phyloP scores from a whole-genome alignment of 345 rosid genomes.

The Jatropha curcas region DNA sequence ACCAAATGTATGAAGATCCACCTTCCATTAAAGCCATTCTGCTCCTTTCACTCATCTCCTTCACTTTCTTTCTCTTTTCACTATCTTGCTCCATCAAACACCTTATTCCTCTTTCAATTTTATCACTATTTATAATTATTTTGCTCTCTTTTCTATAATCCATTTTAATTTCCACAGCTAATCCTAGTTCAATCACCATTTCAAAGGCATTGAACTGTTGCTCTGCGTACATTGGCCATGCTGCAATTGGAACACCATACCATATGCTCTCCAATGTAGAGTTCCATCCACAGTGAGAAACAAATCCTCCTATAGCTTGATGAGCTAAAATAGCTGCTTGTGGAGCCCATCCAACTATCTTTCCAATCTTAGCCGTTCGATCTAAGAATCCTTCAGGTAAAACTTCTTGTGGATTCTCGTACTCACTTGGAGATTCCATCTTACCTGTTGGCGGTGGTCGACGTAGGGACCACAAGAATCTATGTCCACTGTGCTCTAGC shows the following conservation, averaged over 20 bases:
- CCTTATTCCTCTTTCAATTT: not conserved
- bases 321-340: not conserved
- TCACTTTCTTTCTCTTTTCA: not conserved
- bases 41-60: not conserved
- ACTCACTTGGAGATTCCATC: not conserved
- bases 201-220: conserved; percentile 15
- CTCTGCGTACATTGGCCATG: conserved; percentile 10
- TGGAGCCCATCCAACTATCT: conserved; percentile 17
- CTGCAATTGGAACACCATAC: conserved; percentile 15
- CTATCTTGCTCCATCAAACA: not conserved
- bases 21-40: not conserved
- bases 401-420: not conserved
- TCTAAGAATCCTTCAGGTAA: not conserved
- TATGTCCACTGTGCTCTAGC: not conserved
- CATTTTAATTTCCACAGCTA: not conserved
- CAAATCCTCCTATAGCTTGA: conserved; percentile 14
- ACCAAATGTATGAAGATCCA: conserved; percentile 1
- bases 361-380: not conserved
- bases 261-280: conserved; percentile 9
- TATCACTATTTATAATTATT: not conserved
- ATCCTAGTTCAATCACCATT: conserved; percentile 4
- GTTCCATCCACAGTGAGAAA: conserved; percentile 22
- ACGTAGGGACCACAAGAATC: not conserved
- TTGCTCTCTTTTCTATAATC: not conserved
- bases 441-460: not conserved